These are phyloP conservation scores for Raphanus hybrid DNA, from an alignment of 441 rosid genomes.

Conservation along the genomic window DNA sequence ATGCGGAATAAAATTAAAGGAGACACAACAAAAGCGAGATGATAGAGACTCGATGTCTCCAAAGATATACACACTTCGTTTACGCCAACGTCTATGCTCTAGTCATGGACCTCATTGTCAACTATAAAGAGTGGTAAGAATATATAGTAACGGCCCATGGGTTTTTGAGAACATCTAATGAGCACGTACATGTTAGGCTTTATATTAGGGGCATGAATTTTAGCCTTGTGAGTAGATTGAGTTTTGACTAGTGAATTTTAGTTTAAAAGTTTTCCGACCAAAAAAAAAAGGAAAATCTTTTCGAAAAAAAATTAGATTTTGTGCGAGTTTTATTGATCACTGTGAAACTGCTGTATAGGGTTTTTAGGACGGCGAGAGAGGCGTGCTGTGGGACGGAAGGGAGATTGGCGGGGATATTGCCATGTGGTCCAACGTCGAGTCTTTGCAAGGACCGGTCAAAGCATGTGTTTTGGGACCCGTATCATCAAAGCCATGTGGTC, in stretches of 20 bases:
- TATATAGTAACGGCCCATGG: neutral
- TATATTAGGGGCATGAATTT: neutral
- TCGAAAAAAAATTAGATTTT: neutral
- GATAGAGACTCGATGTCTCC: too few relatives aligned
- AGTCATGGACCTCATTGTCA: constrained; percentile 74
- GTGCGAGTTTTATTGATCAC: neutral
- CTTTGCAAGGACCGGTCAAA: constrained; percentile 65
- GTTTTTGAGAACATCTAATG: neutral
- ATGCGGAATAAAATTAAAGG: too few relatives aligned
- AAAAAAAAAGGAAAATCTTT: neutral
- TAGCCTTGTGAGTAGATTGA: neutral
- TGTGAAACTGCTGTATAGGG: constrained; percentile 48
- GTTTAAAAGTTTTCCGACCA: neutral
- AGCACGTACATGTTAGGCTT: too few relatives aligned
- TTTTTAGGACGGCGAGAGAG: constrained; percentile 70
- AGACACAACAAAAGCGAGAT: too few relatives aligned
- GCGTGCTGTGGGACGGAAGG: constrained; percentile 91
- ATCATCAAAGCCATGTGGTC: too few relatives aligned
- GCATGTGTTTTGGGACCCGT: constrained; percentile 93
- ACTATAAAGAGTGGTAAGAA: constrained; percentile 62
- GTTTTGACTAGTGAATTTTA: neutral
- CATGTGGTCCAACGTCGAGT: constrained; percentile 87
- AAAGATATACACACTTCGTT: constrained; percentile 71
- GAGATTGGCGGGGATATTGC: constrained; percentile 79
- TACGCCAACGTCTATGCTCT: constrained; percentile 60